Conservation (phyloP, 2,329 filamentous ascomycete genomes). For the Aureobasidium mangrovei region DNA sequence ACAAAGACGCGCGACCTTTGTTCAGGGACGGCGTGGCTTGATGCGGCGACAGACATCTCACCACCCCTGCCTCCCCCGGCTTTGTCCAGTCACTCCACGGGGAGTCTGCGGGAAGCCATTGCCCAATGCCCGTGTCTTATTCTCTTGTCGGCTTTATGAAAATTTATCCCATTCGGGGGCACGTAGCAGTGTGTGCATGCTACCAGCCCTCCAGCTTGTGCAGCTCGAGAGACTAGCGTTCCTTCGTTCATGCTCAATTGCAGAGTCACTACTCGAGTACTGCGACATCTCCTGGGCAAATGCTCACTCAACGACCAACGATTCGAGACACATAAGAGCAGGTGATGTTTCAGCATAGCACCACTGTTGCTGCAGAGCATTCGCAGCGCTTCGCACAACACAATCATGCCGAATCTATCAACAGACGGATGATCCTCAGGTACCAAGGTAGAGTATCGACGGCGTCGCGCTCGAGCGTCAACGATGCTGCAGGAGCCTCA, state of each 20-base stretch:
- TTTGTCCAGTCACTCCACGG: constrained; percentile 8
- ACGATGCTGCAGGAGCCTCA: constrained; percentile 9
- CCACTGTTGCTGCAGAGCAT: background rate
- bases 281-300: too few relatives aligned
- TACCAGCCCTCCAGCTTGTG: background rate
- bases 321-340: background rate
- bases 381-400: background rate
- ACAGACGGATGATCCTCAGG: constrained; percentile 6
- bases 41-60: constrained; percentile 7
- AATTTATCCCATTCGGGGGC: background rate
- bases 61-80: constrained; percentile 10
- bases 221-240: constrained; percentile 1
- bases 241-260: background rate
- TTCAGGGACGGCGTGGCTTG: constrained; percentile 1
- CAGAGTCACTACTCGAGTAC: background rate
- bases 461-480: constrained; percentile 9
- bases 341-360: background rate
- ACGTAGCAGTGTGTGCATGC: background rate
- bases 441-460: constrained; percentile 2
- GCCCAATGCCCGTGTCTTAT: constrained; percentile 10
- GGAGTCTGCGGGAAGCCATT: background rate
- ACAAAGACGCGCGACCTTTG: constrained; percentile 4
- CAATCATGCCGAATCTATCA: background rate
- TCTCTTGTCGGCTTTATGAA: background rate
- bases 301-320: too few relatives aligned